phyloP scores from a whole-genome alignment of 306 rosid species.

The Trifolium pratense region DNA sequence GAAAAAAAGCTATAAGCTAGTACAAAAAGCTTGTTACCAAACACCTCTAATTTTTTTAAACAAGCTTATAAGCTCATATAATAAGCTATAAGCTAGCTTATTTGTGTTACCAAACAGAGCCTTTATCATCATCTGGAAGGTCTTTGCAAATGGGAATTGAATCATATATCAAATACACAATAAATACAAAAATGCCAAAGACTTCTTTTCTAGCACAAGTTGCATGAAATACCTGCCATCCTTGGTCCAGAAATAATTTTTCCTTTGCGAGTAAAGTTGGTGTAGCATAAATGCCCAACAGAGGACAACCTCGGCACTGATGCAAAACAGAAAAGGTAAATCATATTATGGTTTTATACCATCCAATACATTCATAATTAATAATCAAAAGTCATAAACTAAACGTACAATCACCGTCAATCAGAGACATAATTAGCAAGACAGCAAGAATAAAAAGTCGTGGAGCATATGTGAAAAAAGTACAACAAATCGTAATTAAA shows the following conservation, averaged over 20 bases:
- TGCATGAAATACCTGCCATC: constrained; percentile 79
- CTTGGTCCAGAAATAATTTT: constrained; percentile 77
- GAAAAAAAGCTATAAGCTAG: too few relatives aligned
- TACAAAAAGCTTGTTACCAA: too few relatives aligned
- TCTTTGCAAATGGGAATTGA: constrained; percentile 5
- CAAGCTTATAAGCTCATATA: too few relatives aligned
- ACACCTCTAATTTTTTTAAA: too few relatives aligned
- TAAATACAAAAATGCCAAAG: background rate
- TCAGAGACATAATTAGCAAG: constrained; percentile 1
- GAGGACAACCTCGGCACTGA: constrained; percentile 87
- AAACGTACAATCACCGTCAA: background rate
- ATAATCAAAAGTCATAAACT: background rate
- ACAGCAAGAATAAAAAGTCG: background rate
- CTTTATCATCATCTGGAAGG: constrained; percentile 26
- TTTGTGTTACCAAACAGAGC: too few relatives aligned
- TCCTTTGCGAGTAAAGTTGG: constrained; percentile 81
- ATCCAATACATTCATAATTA: background rate
- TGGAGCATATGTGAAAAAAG: background rate
- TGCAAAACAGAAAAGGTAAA: constrained; percentile 24
- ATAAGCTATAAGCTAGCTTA: too few relatives aligned
- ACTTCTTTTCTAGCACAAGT: constrained; percentile 15
- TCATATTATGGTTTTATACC: constrained; percentile 16
- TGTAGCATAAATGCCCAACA: constrained; percentile 73
- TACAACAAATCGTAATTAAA: constrained; percentile 14
- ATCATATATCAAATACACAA: constrained; percentile 34